Base-by-base conservation (phyloP, 139 green algal species). In the Chlamydomonas asymmetrica region DNA sequence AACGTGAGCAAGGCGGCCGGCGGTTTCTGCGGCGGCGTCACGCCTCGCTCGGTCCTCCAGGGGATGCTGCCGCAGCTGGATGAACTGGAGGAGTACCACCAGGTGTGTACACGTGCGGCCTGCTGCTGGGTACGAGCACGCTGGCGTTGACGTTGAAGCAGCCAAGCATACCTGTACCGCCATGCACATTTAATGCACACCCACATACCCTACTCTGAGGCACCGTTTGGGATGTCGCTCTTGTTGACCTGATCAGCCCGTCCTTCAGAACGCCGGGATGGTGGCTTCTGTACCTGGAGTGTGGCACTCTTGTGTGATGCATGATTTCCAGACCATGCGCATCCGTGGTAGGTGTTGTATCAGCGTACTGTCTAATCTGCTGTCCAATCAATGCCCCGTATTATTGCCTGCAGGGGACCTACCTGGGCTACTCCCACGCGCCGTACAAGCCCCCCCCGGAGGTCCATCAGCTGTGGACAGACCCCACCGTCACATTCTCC, bases 71-170 rank as follows among this genome's bases (percentile, higher is more conserved):
- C 40, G 2, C 7, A 23, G 16, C 1, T 57, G 3, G 40, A 70
- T n/a, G 35, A 52, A 39, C 38, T 75, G 68, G 68, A 75, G 37
- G 29, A 5, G n/a, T 66, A 66, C 52, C 68, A 75, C 68, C 68
- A 40, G 8, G 60, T 64, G 31, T 9, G 29, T 25, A 13, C 45
- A 52, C 18, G 45, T 52, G 45, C 45, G 13, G 13, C 18, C 45
- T 52, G 13, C 45, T 52, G 13, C 13, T 52, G 13, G 45, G 18
- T 52, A 16, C 45, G 18, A 52, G 45, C 18, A 10, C 13, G 18
- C 45, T 16, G 45, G 13, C 45, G 13, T 52, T 13, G n/a, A n/a
- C n/a, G 45, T 13, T 13, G 13, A 16, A 52, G 13, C 18, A 16
- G 13, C 13, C 13, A 25, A 25, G 45, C 13, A 52, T 13, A 10